A percentile compares a stretch with the other conserved stretches of the same genome.
These are phyloP conservation scores for Termitomyces sp. DNA, from an alignment of 768 basidiomycete genomes.

Conservation along the genomic window DNA sequence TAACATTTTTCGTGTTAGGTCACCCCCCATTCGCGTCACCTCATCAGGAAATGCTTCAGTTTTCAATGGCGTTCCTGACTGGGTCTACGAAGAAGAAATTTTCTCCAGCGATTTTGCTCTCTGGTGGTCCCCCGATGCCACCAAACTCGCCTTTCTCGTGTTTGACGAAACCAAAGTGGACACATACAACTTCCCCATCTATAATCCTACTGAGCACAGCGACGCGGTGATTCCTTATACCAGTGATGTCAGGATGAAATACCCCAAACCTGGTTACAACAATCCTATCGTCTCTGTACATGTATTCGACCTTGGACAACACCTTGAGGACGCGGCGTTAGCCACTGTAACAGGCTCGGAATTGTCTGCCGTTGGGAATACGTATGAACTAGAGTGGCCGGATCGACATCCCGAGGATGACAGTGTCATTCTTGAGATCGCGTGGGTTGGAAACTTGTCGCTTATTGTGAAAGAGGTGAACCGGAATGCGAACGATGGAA, in stretches of 20 bases:
- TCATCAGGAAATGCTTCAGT: constrained; percentile 73
- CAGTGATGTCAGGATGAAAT: constrained; percentile 61
- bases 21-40: constrained; percentile 69
- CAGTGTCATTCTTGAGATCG: constrained; percentile 75
- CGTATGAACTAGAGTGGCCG: constrained; percentile 63
- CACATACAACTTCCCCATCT: constrained; percentile 85
- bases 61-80: constrained; percentile 94
- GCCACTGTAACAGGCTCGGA: constrained; percentile 12
- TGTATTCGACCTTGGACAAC: constrained; percentile 71
- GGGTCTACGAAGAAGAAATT: constrained; percentile 97
- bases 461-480: constrained; percentile 86
- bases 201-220: constrained; percentile 77
- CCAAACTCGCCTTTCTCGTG: constrained; percentile 74
- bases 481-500: constrained; percentile 75
- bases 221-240: constrained; percentile 78
- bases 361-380: constrained; percentile 34
- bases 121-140: constrained; percentile 87
- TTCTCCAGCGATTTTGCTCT: constrained; percentile 67
- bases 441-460: constrained; percentile 76
- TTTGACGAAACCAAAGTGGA: constrained; percentile 88
- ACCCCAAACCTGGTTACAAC: constrained; percentile 86
- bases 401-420: constrained; percentile 50
- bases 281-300: constrained; percentile 85
- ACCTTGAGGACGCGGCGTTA: constrained; percentile 31
- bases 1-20: constrained; percentile 20